Percentiles rank a stretch among this genome's conserved stretches.
Conservation (phyloP, 257 asterid genomes). For the Lavandula angustifolia region DNA sequence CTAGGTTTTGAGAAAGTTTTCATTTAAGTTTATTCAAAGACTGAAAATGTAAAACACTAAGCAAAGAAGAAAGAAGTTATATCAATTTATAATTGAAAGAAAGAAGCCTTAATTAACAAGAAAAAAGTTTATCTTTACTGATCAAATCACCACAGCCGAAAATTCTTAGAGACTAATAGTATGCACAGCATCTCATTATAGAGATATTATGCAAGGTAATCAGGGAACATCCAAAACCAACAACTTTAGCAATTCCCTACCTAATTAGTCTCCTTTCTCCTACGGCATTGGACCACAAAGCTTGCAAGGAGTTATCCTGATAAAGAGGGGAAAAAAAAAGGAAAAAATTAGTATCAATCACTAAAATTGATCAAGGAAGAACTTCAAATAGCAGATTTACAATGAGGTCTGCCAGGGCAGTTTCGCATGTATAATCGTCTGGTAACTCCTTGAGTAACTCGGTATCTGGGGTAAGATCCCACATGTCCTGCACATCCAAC, state of each 20-base stretch:
- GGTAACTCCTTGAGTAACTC: slow-evolving; percentile 72
- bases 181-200: slow-evolving; percentile 1
- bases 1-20: background rate
- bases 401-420: slow-evolving; percentile 82
- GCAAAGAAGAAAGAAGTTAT: slow-evolving; percentile 3
- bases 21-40: background rate
- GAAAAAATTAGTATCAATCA: slow-evolving; percentile 22
- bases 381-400: slow-evolving; percentile 42
- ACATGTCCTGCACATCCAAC: slow-evolving; percentile 61
- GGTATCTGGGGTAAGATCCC: slow-evolving; percentile 82
- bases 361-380: slow-evolving; percentile 9
- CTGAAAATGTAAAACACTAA: background rate
- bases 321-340: slow-evolving; percentile 26
- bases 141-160: background rate
- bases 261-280: slow-evolving; percentile 51
- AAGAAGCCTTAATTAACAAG: background rate
- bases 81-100: background rate
- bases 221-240: slow-evolving; percentile 11
- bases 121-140: background rate
- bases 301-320: slow-evolving; percentile 84
- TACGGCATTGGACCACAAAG: slow-evolving; percentile 57
- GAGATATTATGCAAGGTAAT: slow-evolving; percentile 10
- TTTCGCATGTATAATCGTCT: slow-evolving; percentile 58
- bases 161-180: background rate
- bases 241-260: slow-evolving; percentile 33